Conservation (phyloP, 352 stramenopile species). For the Phytophthora palmivora region DNA sequence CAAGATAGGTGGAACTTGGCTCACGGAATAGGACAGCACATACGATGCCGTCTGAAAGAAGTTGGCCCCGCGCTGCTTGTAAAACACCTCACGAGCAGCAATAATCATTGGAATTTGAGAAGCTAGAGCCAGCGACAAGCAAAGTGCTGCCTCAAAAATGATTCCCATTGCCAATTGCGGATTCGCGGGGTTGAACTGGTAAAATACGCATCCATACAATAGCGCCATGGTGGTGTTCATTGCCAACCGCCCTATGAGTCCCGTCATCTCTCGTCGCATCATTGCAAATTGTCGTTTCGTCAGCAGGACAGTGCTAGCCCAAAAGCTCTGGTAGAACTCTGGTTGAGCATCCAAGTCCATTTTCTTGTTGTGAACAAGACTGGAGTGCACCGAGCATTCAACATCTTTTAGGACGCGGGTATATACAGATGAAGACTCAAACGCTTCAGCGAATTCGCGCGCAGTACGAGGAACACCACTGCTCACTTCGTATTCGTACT, state of each 20-base stretch:
- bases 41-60: conserved; percentile 30
- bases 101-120: conserved; percentile 22
- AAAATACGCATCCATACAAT: conserved; percentile 30
- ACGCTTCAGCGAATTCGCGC: conserved; percentile 12
- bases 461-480: conserved; percentile 10
- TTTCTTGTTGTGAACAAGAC: background rate
- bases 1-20: conserved; percentile 20
- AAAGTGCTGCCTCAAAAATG: conserved; percentile 25
- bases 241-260: conserved; percentile 12
- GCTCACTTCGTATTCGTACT: conserved; percentile 40
- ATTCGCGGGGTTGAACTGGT: conserved; percentile 21
- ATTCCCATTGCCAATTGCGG: conserved; percentile 23
- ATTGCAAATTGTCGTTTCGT: conserved; percentile 21
- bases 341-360: background rate
- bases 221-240: conserved; percentile 27
- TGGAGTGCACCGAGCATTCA: background rate
- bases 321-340: conserved; percentile 29
- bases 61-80: conserved; percentile 26
- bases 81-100: conserved; percentile 25
- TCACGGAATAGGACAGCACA: conserved; percentile 19
- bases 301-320: conserved; percentile 19
- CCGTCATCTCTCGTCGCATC: conserved; percentile 18
- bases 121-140: conserved; percentile 18
- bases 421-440: conserved; percentile 11
- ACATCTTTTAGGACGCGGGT: background rate